Evolutionary conservation across 208 protist species (phyloP).

Genomic region (Zelonia costaricensis): DNA sequence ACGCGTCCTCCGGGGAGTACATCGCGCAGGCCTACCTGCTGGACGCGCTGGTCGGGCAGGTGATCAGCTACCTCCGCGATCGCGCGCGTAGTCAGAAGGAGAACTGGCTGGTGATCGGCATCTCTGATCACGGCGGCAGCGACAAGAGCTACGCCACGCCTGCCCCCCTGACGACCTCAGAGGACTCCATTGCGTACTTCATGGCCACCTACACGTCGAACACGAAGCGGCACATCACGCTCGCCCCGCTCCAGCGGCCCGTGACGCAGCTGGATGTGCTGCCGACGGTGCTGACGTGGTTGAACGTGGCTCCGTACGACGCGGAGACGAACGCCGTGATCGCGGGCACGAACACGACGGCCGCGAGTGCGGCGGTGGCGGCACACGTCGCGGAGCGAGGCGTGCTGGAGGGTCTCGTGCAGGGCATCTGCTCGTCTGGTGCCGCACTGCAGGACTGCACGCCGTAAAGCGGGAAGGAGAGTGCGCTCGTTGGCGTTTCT

Average conservation of each 20-base stretch:
- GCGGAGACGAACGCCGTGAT: conserved; percentile 38
- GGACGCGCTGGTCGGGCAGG: conserved; percentile 70
- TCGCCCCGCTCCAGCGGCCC: conserved; percentile 44
- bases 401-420: conserved; percentile 51
- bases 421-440: conserved; percentile 71
- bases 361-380: conserved; percentile 22
- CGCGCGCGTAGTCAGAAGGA: conserved; percentile 57
- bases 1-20: conserved; percentile 42
- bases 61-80: conserved; percentile 58
- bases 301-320: conserved; percentile 65
- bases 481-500: neutral
- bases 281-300: conserved; percentile 75
- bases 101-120: conserved; percentile 81
- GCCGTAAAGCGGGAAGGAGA: neutral
- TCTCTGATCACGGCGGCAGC: conserved; percentile 60
- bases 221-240: conserved; percentile 34
- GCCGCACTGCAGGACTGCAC: conserved; percentile 41
- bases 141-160: conserved; percentile 46
- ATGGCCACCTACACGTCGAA: conserved; percentile 57
- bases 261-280: conserved; percentile 67
- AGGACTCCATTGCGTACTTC: conserved; percentile 62
- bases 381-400: conserved; percentile 26
- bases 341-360: conserved; percentile 33
- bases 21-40: conserved; percentile 68
- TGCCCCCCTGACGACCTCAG: conserved; percentile 38